These are phyloP conservation scores for Solanum bulbocastanum DNA, from an alignment of 257 asterid genomes.

Conservation along the genomic window DNA sequence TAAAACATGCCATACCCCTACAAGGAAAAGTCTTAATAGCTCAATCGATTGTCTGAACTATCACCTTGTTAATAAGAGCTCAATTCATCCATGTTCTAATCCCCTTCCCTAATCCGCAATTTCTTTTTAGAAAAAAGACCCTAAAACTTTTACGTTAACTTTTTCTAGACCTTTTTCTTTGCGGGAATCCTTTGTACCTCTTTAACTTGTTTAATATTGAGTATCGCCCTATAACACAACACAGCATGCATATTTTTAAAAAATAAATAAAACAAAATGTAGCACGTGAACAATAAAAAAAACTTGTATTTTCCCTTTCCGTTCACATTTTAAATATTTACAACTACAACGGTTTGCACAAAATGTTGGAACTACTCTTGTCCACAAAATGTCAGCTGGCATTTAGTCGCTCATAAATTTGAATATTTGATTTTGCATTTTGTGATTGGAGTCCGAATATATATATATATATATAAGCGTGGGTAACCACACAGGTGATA, in stretches of 20 bases:
- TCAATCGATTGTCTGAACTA: no score
- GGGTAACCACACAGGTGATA: no score
- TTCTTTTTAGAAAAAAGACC: accelerated
- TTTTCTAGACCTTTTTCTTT: neutral
- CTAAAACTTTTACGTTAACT: neutral
- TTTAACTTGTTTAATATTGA: no score
- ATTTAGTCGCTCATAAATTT: neutral
- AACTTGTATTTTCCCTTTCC: neutral
- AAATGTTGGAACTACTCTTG: neutral
- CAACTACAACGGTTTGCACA: neutral
- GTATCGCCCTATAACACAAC: neutral
- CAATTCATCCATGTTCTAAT: no score
- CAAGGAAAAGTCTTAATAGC: no score
- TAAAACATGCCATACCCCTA: neutral
- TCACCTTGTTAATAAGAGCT: neutral
- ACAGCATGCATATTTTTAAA: neutral
- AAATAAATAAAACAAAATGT: no score
- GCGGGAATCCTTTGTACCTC: neutral
- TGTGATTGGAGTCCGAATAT: no score
- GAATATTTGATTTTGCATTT: no score
- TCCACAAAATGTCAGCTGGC: neutral
- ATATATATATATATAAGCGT: no score
- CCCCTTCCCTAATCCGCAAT: neutral
- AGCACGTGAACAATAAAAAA: neutral
- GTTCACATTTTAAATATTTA: neutral